Base-by-base conservation (phyloP, 176 grass and related monocot genomes). In the Microstegium vimineum region DNA sequence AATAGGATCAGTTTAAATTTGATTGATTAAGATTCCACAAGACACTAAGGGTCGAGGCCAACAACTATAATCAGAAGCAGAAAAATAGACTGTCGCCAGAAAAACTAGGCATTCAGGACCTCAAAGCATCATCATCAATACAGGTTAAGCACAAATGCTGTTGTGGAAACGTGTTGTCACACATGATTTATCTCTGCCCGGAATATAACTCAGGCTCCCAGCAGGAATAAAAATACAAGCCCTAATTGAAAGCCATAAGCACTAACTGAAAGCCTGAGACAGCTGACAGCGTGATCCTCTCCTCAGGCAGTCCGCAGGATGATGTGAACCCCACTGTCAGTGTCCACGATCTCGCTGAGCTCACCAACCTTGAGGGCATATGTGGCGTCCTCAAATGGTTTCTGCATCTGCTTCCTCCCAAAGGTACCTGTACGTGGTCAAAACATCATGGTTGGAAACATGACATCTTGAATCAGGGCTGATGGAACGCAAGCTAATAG, bases 331-430 rank as follows among this genome's bases (percentile, higher is more conserved):
- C 92, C 92, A 26, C 92, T 98, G 30, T 98, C 95, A 23, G 95
- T 98, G 79, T 98, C 95, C 17, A 98, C 89, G 10, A 93, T 79
- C 78, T 82, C 90, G 5, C 95, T 98, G 31, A 94, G 46, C 79
- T 94, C 90, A 0, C 92, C 92, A 42, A 94, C 88, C 69, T 87
- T 80, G 75, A 98, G 95, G 6, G 84, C 88, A 32, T 51, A 98
- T 15, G 90, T 83, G 9, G 88, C 86, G 4, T 98, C 95, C 81
- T 98, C 95, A 34, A 98, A 98, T 26, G 95, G 95, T 85, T 94
- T 98, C 87, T 98, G 95, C 95, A 98, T 98, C 86, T 94, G 92
- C 71, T 82, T 83, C 49, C 86, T 84, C 75, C 92, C 88, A 91
- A 98, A 94, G 68, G 89, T 78, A 82, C 95, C 95, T 98, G 70